A percentile compares a stretch with the other conserved stretches of the same genome.
Conservation (phyloP, 352 stramenopile species). For the Globisporangium sylvaticum region DNA sequence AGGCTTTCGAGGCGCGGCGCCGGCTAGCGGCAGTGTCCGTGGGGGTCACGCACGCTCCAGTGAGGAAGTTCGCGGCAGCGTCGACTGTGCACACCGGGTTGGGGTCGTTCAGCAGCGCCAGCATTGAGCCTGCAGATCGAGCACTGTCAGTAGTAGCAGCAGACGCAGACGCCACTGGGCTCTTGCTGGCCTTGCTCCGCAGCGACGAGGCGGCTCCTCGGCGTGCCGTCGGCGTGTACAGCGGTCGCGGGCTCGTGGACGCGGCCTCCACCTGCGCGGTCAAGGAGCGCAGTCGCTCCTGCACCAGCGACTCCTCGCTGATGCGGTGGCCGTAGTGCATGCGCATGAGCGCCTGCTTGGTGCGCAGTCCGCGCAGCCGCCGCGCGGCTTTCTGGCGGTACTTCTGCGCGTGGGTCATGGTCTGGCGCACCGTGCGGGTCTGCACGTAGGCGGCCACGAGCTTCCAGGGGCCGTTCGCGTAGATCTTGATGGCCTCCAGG, state of each 20-base stretch:
- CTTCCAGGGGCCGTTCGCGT: slow-evolving; percentile 66
- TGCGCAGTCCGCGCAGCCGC: slow-evolving; percentile 53
- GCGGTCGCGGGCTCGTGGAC: slow-evolving; percentile 1
- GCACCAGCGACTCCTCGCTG: slow-evolving; percentile 58
- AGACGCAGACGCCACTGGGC: neutral
- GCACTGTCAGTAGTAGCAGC: neutral
- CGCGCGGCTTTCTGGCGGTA: slow-evolving; percentile 31
- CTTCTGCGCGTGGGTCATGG: slow-evolving; percentile 76
- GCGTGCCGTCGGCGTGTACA: slow-evolving; percentile 5
- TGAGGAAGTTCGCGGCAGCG: neutral
- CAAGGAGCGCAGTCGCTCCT: slow-evolving; percentile 51
- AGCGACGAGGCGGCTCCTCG: neutral
- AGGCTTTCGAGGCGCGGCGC: neutral
- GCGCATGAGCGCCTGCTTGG: slow-evolving; percentile 70
- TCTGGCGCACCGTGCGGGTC: slow-evolving; percentile 69
- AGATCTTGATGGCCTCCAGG: slow-evolving; percentile 71
- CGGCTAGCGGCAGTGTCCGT: neutral
- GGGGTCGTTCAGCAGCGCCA: slow-evolving; percentile 10
- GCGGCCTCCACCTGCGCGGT: slow-evolving; percentile 13
- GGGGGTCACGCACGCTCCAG: neutral
- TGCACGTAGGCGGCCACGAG: slow-evolving; percentile 56
- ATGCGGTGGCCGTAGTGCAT: slow-evolving; percentile 65
- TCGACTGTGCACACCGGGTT: neutral
- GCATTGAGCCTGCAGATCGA: neutral
- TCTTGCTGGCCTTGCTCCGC: slow-evolving; percentile 2